Base-by-base conservation (phyloP, 1,284 basidiomycete genomes). In the Trametes hirsuta region DNA sequence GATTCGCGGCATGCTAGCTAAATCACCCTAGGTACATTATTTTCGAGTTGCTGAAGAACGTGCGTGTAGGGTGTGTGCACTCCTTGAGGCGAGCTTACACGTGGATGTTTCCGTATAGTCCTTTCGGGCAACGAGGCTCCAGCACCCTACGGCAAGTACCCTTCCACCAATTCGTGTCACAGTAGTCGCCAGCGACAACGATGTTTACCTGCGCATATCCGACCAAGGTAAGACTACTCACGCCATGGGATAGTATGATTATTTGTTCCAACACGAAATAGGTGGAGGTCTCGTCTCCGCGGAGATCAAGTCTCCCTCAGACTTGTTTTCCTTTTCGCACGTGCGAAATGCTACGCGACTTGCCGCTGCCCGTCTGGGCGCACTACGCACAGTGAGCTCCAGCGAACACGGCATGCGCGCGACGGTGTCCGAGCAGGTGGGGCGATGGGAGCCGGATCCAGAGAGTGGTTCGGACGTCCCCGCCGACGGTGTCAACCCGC, bases 31-130 rank as follows among this genome's bases (percentile, higher is more conserved):
- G 90, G 72, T 97, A 95, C 71, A 92, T 96, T 59, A 75, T 95
- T 12, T 95, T 96, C 68, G 94, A 97, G 70, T 73, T 97, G 24
- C 70, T 96, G 66, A 95, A 95, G 73, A 95, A 95, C 70, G 93
- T 91, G 67, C 64, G 83, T 47, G 22, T 15, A 21, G 25, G 5
- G n/a, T 25, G 15, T 25, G 4, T 22, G 12, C 22, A 37, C 18
- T 15, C 6, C 0, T 14, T 2, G 21, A 25, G 12, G 21, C 9
- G 15, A 6, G 18, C 51, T 53, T 10, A 53, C 50, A 25, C 4
- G 15, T 10, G 14, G 1, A 22, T 6, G 8, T 22, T 8, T 21
- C 10, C 18, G 18, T 18, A 6, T 8, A 91, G 90, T 83, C 88
- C n/a, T 85, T 91, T 81, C 79, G 82, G 53, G 88, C 88, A 6